These are phyloP conservation scores for Aspergillus bertholletiae DNA, from an alignment of 495 filamentous ascomycete species.

Conservation along the genomic window DNA sequence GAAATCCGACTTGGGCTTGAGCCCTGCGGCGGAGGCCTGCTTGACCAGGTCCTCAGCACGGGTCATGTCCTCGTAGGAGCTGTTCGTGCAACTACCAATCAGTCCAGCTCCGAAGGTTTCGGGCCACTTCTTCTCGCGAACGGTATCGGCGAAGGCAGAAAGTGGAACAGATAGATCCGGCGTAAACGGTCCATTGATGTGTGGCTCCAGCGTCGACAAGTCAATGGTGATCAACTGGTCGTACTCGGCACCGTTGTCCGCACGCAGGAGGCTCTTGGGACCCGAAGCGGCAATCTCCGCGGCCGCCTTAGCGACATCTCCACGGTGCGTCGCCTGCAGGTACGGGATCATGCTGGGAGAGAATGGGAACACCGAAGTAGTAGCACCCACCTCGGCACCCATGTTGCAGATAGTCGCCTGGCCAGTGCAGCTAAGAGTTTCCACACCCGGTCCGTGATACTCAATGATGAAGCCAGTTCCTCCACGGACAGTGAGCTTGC, in stretches of 20 bases:
- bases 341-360: constrained; percentile 69
- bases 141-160: constrained; percentile 79
- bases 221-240: constrained; percentile 92
- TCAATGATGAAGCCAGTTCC: constrained; percentile 94
- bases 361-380: constrained; percentile 91
- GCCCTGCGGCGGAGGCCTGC: constrained; percentile 79
- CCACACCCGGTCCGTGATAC: constrained; percentile 85
- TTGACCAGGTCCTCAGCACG: constrained; percentile 87
- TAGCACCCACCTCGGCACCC: constrained; percentile 91
- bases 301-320: constrained; percentile 59
- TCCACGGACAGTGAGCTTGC: constrained; percentile 86
- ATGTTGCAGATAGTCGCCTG: constrained; percentile 94
- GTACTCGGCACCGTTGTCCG: constrained; percentile 79
- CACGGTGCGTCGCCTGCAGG: constrained; percentile 77
- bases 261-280: constrained; percentile 44
- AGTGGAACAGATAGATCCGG: constrained; percentile 91
- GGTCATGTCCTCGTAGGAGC: constrained; percentile 97
- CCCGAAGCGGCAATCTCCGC: constrained; percentile 40
- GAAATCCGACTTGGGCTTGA: constrained; percentile 86
- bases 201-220: constrained; percentile 85
- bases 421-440: constrained; percentile 85
- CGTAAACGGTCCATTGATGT: constrained; percentile 97
- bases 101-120: constrained; percentile 85
- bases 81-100: constrained; percentile 98
- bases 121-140: constrained; percentile 84